These are phyloP conservation scores for Yamadazyma nakazawae DNA, from an alignment of 805 yeast species.

Conservation along the genomic window DNA sequence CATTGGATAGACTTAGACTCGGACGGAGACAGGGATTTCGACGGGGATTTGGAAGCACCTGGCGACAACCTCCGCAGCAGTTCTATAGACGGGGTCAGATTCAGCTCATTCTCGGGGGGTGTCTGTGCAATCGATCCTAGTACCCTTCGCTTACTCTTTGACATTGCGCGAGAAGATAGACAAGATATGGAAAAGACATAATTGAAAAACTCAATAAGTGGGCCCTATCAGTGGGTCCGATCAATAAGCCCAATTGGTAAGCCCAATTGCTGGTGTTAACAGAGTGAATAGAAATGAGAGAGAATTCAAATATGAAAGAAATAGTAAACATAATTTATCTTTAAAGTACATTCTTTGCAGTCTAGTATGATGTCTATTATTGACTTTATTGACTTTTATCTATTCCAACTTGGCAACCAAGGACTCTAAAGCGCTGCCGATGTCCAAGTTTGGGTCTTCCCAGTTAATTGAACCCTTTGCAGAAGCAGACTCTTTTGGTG, in stretches of 20 bases:
- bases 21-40: neutral
- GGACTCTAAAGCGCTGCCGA: constrained; percentile 64
- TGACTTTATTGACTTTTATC: neutral
- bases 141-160: constrained; percentile 1
- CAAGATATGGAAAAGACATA: neutral
- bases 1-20: constrained; percentile 32
- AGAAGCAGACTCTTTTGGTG: constrained; percentile 35
- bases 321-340: too few species aligned
- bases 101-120: neutral
- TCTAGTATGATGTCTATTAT: neutral
- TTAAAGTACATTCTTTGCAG: neutral
- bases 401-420: constrained; percentile 55
- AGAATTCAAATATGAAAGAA: too few species aligned
- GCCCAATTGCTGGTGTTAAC: too few species aligned
- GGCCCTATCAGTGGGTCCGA: too few species aligned
- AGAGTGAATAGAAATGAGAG: too few species aligned
- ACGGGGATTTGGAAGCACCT: neutral
- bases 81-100: neutral
- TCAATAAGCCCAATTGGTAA: too few species aligned
- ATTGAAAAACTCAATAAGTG: too few species aligned
- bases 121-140: neutral
- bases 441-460: constrained; percentile 88
- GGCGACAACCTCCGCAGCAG: neutral
- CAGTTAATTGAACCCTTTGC: constrained; percentile 58
- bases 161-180: neutral